Base-by-base conservation (phyloP, 495 filamentous ascomycete genomes). In the Xylaria scruposa region DNA sequence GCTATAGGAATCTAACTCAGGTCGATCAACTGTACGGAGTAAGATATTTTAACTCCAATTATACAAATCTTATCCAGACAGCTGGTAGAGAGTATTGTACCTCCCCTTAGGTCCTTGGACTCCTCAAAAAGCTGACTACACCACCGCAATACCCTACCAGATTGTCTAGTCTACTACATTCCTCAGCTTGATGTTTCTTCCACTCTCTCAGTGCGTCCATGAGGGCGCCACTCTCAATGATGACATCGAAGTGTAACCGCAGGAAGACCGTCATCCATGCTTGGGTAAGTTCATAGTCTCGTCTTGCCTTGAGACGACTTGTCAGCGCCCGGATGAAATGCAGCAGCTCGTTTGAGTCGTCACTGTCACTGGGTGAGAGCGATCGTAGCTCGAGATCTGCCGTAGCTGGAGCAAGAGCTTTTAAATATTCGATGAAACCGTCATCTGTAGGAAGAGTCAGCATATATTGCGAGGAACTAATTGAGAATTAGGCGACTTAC, bases 191-290 rank as follows among this genome's bases (percentile, higher is more conserved):
- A 69, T 89, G 86, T 60, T 81, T 81, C 77, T 87, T 87, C 93
- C 94, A 97, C 68, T 84, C 82, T 31, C 76, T 76, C 66, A 96
- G 78, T 68, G 84, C 88, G 12, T 80, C 78, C 68, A 86, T 82
- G 66, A 83, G 76, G 49, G 70, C 60, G 74, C 80, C 74, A 75
- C 77, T 83, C 70, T 70, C 81, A 78, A 81, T 83, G 68, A 86
- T 79, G 53, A 83, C 51, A 74, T 87, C 85, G 65, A 83, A 85
- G 81, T 98, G 94, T 46, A 95, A 79, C 62, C 90, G 88, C 67
- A 99, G 75, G 75, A 98, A 96, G 0, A 98, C 94, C 19, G 90
- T 89, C 92, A 99, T 97, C 96, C 97, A 99, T 12, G 93, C 93
- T 81, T 97, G 94, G 51, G 93, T 91, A 60, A 99, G 86, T 78